Evolutionary conservation across 176 grass and related monocot genomes (phyloP), one percentile per base, ranked within the genome.

Genomic region (Carex cristatella): DNA sequence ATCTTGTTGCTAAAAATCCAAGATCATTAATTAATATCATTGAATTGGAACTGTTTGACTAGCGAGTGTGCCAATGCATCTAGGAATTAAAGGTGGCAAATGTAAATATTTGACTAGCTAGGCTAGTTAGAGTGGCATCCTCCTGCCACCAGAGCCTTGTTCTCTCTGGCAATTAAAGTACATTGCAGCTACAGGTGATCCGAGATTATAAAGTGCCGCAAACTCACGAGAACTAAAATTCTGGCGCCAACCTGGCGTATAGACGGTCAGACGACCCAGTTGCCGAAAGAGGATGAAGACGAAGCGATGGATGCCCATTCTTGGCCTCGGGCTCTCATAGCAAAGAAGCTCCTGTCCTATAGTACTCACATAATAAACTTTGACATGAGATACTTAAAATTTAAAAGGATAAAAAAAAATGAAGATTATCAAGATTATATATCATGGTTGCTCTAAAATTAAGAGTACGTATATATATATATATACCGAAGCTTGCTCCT

Each of bases 151-250:
- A 3, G 91, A 90, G 18, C 93, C 91, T 1, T 91, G 64, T 83
- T 98, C 93, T 84, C 95, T 89, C 33, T 95, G 95, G 80, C 95
- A 90, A 78, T 98, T 94, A 88, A 95, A 98, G 88, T 92, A 98
- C 71, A 94, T 80, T 38, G 89, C 91, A 14, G 91, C 93, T 13
- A 91, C 91, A 0, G 93, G 95, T 27, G 42, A 69, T 61, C 93
- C 95, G 19, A 98, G 91, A 81, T 93, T 93, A 82, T 98, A 98
- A 81, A 98, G 88, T 63, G 91, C 95, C 4, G 91, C 95, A 27
- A 98, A 98, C 85, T 94, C 91, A 30, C 93, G 88, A 71, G 89
- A 91, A 74, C 79, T 89, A 85, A 98, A 98, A 78, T 92, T 90
- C 75, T 92, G 92, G 8, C 93, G 88, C 93, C 95, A 98, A 10